Conservation (phyloP, 1,284 basidiomycete genomes). For the Fereydounia khargensis region DNA sequence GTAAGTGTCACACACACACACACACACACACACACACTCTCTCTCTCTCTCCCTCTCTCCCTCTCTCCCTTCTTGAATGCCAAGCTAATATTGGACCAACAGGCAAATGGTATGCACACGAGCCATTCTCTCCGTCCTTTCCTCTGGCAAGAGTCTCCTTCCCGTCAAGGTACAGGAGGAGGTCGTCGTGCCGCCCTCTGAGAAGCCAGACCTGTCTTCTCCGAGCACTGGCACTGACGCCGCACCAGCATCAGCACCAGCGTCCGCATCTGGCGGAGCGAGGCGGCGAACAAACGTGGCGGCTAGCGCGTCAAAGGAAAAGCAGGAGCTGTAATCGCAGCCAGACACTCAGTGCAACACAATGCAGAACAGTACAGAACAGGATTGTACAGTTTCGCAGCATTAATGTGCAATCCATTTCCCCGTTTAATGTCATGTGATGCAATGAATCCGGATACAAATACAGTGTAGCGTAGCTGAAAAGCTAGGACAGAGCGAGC, state of each 20-base stretch:
- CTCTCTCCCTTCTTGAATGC: not conserved
- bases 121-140: constrained; percentile 7
- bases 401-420: no score
- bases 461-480: no score
- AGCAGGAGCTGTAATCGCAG: constrained; percentile 6
- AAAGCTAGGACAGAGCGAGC: no score
- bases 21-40: not conserved
- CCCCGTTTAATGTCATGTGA: no score
- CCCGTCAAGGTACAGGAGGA: constrained; percentile 16
- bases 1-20: no score
- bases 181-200: not conserved
- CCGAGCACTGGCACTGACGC: no score
- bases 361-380: not conserved
- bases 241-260: not conserved
- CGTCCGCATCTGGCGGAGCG: not conserved
- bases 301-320: constrained; percentile 5
- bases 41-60: not conserved
- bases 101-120: constrained; percentile 27
- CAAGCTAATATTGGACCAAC: not conserved
- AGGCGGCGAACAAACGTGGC: constrained; percentile 12
- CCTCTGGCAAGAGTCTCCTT: constrained; percentile 4
- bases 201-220: no score
- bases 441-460: constrained; percentile 5
- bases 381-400: no score
- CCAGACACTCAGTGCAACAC: not conserved